Percentiles rank a stretch among this genome's conserved stretches.
phyloP scores from a whole-genome alignment of 1,284 basidiomycete genomes.

The Heterobasidion annosum region DNA sequence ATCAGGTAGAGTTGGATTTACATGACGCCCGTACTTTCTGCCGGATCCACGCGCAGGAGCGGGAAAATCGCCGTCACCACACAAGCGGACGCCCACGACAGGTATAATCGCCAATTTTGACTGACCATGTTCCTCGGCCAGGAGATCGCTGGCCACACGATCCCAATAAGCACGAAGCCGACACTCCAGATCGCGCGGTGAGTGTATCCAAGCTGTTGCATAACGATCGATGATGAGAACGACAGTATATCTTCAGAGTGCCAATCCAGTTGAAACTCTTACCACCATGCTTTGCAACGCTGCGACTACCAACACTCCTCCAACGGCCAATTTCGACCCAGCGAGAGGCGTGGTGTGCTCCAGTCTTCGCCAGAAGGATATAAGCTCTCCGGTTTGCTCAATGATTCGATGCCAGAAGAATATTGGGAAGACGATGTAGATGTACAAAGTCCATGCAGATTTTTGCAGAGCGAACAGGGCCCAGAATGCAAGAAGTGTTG shows the following conservation, averaged over 20 bases:
- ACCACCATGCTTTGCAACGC: conserved; percentile 69
- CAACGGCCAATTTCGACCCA: conserved; percentile 14
- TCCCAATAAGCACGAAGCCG: conserved; percentile 56
- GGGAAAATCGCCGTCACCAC: conserved; percentile 60
- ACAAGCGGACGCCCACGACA: conserved; percentile 48
- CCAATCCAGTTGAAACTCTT: conserved; percentile 20
- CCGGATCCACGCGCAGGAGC: conserved; percentile 64
- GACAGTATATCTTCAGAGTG: not conserved
- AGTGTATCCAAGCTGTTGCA: conserved; percentile 52
- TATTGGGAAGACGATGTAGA: conserved; percentile 70
- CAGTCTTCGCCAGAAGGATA: conserved; percentile 23
- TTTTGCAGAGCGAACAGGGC: conserved; percentile 51
- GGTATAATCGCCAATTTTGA: conserved; percentile 20
- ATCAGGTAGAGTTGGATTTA: conserved; percentile 23
- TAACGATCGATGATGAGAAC: not conserved
- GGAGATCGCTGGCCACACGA: conserved; percentile 54
- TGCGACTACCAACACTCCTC: conserved; percentile 24
- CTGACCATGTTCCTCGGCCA: conserved; percentile 30
- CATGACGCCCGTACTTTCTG: conserved; percentile 57
- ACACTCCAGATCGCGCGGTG: conserved; percentile 67
- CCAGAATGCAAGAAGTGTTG: conserved; percentile 32
- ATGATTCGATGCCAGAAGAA: conserved; percentile 61
- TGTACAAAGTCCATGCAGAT: conserved; percentile 68
- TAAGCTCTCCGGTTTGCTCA: conserved; percentile 9
- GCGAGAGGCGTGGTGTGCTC: conserved; percentile 10